These are phyloP conservation scores for Primulina tabacum DNA, from an alignment of 257 asterid genomes.

Conservation along the genomic window DNA sequence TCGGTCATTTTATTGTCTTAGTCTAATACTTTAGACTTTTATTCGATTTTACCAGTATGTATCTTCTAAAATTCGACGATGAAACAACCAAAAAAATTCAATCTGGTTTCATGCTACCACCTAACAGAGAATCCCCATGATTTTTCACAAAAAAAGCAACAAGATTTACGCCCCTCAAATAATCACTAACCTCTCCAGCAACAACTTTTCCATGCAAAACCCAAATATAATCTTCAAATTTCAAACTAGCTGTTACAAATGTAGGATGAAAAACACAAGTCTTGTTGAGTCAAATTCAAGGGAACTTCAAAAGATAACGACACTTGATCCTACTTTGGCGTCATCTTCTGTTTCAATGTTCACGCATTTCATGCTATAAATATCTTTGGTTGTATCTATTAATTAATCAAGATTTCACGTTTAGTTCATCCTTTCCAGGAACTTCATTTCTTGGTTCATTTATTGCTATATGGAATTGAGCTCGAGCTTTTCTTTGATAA, in stretches of 20 bases:
- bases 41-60: no score
- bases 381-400: constrained; percentile 6
- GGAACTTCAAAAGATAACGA: constrained; percentile 19
- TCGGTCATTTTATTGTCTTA: no score
- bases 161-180: neutral
- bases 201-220: neutral
- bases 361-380: neutral
- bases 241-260: neutral
- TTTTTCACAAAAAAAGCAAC: neutral
- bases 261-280: neutral
- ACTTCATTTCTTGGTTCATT: constrained; percentile 37
- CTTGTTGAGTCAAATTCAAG: constrained; percentile 7
- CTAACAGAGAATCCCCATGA: neutral
- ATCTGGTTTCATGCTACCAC: neutral
- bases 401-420: constrained; percentile 15
- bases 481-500: neutral
- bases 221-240: neutral
- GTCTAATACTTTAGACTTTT: no score
- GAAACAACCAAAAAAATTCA: neutral
- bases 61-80: no score
- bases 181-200: neutral
- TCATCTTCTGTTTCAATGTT: neutral
- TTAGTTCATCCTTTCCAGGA: constrained; percentile 39
- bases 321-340: constrained; percentile 29
- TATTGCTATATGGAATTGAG: constrained; percentile 12